Base-by-base conservation (phyloP, 23 red algal species). In the Chondrus crispus region DNA sequence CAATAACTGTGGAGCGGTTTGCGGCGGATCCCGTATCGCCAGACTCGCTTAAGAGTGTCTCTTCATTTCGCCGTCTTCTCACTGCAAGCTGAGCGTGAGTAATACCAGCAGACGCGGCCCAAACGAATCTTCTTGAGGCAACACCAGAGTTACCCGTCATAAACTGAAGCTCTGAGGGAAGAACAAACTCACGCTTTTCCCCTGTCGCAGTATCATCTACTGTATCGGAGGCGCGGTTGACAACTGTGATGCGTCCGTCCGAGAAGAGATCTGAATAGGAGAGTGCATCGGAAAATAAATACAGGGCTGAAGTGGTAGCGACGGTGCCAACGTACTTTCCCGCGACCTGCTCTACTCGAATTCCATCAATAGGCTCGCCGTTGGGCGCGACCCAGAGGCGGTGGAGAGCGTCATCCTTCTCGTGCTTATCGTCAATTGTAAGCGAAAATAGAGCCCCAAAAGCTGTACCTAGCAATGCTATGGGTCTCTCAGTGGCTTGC, bases 61-160 rank as follows among this genome's bases (percentile, higher is more conserved):
- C 57, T 14, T n/a, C 35, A 9, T 28, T 3, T 29, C 64, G 48
- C 40, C 87, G 69, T 30, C 87, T 69, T 26, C 62, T 71, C 10
- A 84, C 78, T 42, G 66, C 77, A 32, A 92, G 46, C 62, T 92
- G 89, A 3, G 77, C 89, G 62, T 92, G 89, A 12, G 68, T 73
- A 12, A 92, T 77, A 49, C 89, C 78, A 33, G 55, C 29, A 0
- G 77, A 50, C 20, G 68, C 89, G 30, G 76, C 89, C 89, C 89
- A 92, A 24, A 92, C 79, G 40, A 92, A 92, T 37, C 89, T 55
- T 40, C 78, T 71, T 5, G 87, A 90, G 13, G 73, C 71, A 2
- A 90, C 20, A 55, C 87, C 87, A 8, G 87, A 90, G 26, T 69
- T 75, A 14, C 87, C 87, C 14, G 77, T 84, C 89, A 84, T 92